phyloP scores from a whole-genome alignment of 148 eudicot genomes.

The Persicaria tinctoria region DNA sequence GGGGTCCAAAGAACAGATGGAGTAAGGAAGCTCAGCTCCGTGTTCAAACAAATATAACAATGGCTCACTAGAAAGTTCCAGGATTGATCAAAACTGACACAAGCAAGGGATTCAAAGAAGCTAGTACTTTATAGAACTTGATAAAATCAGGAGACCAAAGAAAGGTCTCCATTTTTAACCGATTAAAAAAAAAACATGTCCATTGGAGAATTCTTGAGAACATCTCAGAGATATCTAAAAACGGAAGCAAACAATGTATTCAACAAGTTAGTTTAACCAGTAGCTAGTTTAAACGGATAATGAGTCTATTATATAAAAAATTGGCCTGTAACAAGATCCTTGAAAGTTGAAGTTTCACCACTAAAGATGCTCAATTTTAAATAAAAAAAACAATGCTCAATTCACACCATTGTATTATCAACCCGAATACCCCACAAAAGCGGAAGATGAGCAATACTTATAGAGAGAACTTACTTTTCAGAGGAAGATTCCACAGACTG shows the following conservation, averaged over 20 bases:
- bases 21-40: not conserved
- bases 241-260: too few species aligned
- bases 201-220: too few species aligned
- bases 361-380: not conserved
- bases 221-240: too few species aligned
- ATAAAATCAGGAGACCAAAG: too few species aligned
- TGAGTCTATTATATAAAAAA: not conserved
- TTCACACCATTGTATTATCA: not conserved
- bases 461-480: not conserved
- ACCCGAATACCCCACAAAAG: not conserved
- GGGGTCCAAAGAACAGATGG: not conserved
- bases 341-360: too few species aligned
- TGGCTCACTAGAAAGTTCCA: not conserved
- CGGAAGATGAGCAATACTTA: not conserved
- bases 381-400: not conserved
- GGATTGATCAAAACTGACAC: too few species aligned
- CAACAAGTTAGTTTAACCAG: too few species aligned
- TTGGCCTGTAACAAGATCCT: not conserved
- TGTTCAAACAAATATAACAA: too few species aligned
- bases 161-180: too few species aligned
- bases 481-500: conserved; percentile 13
- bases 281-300: not conserved
- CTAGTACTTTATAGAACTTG: too few species aligned
- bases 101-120: too few species aligned
- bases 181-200: too few species aligned